Base-by-base conservation (phyloP, 1,284 basidiomycete species). In the Leccinum subfulvum region DNA sequence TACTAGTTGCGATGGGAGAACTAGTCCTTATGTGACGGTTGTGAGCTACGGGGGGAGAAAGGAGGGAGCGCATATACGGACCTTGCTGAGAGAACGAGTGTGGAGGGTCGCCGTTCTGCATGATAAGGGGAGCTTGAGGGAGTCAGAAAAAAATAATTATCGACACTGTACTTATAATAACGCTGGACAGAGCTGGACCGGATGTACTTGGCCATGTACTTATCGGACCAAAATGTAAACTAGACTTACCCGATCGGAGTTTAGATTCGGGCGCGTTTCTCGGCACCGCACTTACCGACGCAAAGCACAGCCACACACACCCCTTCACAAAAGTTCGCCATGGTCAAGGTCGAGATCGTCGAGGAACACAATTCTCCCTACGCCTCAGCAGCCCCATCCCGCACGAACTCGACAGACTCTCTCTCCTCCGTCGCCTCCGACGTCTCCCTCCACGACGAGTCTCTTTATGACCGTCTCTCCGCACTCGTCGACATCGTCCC, bases 401-500 rank as follows among this genome's bases (percentile, higher is more conserved):
- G 84, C 68, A 84, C 87, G 0, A 83, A 81, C 60, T 91, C 90
- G 14, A 81, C 87, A 21, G 83, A 82, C 64, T 92, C 90, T 18
- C 82, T 93, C 65, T 87, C 87, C n/a, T 92, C 90, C 63, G 77
- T 90, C 63, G 84, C 85, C 51, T 90, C 89, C 9, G 88, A 90
- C 44, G 72, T 78, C 54, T 85, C 87, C 65, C 79, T 49, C 11
- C 63, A 76, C 58, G 85, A 90, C 68, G 97, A 99, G 80, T 86
- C 95, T n/a, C 68, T 98, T 69, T 83, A 88, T 71, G 94, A 98
- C 79, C 92, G 97, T 64, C 71, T 99, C 72, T 83, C 86, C 63
- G 97, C 97, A 23, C 88, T 99, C 73, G 90, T 91, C 68, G 97
- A 99, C 82, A 98, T 99, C 73, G 88, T 99, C 9, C 91, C 95